Evolutionary conservation across 768 basidiomycete genomes (phyloP), one percentile per base, ranked within the genome.

Genomic region (Pleurotus tuber-regium): DNA sequence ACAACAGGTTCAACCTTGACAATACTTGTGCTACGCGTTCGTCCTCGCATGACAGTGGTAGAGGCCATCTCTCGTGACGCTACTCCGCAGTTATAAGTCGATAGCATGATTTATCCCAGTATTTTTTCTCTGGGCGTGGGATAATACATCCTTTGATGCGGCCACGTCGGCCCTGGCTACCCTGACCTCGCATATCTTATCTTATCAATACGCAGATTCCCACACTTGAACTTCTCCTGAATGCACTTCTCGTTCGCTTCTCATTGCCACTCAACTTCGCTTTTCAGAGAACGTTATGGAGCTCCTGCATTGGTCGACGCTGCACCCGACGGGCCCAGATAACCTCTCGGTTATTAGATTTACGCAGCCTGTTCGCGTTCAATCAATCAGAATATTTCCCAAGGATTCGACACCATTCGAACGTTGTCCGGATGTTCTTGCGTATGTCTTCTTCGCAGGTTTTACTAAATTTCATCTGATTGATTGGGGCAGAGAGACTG

Each of bases 1-100:
- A 84, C 86, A 54, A 93, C 80, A 61, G 89, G 77, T 67, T 93
- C 91, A 48, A 93, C 88, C 68, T 90, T 91, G 70, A 93, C 84
- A 57, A 92, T 75, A 62, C 88, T 90, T 51, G 75, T 77, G 47
- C 86, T 86, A 41, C 89, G 76, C n/a, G 68, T 72, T 11, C 86
- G 73, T 29, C 76, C 69, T 58, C 46, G 46, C 31, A 48, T 30
- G 29, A 48, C 19, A 4, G 46, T 33, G 41, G 56, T 51, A 35
- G 29, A 43, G n/a, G n/a, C n/a, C n/a, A n/a, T n/a, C n/a, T n/a
- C n/a, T n/a, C n/a, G n/a, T n/a, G n/a, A n/a, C n/a, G n/a, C n/a
- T n/a, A n/a, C n/a, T n/a, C n/a, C n/a, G n/a, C n/a, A n/a, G n/a
- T n/a, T n/a, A n/a, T n/a, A n/a, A n/a, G n/a, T n/a, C n/a, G n/a